Evolutionary conservation across 768 basidiomycete genomes (phyloP), one percentile per base, ranked within the genome.

Genomic region (Grammothele lineata): DNA sequence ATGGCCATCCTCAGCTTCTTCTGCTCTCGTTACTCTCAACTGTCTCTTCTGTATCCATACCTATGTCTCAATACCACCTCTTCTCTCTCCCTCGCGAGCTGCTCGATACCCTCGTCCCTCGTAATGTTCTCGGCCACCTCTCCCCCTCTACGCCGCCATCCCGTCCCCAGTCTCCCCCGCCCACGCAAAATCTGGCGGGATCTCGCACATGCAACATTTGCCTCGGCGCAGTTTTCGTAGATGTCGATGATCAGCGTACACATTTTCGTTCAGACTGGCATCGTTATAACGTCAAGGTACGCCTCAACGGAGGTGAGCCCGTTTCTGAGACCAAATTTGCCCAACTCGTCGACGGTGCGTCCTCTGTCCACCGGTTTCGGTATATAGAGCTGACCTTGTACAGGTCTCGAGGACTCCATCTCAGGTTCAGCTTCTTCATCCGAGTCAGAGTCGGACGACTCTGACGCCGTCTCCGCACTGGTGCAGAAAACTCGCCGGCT

Each of bases 181-280:
- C 17, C 38, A 50, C 67, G 45, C 68, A 30, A 61, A 40, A 51
- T 0, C 34, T 69, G 21, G 58, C 68, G 14, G 73, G 75, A 25
- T 70, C 77, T 27, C 71, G 80, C 46, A 70, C 81, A 0, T 92
- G 89, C 61, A 85, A 78, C 42, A 68, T 91, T 40, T 92, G 90
- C 57, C 71, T 81, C 15, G 86, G 82, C 4, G 74, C 77, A 3
- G 57, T 67, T 0, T 97, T 98, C 54, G 54, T 69, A 11, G 82
- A 85, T 47, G 76, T 98, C 5, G 81, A 87, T 26, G 87, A 87
- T 48, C 92, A 97, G 57, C 76, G 93, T 41, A 63, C 69, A 1
- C 95, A 98, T 66, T 96, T 89, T 64, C 81, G 83, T 56, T 90
- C 89, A 9, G 95, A 99, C 66, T 98, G 95, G 96, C 95, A 99